Percentiles rank a stretch among this genome's conserved stretches.
Conservation (phyloP, 257 asterid genomes). For the Gentiana dahurica region DNA sequence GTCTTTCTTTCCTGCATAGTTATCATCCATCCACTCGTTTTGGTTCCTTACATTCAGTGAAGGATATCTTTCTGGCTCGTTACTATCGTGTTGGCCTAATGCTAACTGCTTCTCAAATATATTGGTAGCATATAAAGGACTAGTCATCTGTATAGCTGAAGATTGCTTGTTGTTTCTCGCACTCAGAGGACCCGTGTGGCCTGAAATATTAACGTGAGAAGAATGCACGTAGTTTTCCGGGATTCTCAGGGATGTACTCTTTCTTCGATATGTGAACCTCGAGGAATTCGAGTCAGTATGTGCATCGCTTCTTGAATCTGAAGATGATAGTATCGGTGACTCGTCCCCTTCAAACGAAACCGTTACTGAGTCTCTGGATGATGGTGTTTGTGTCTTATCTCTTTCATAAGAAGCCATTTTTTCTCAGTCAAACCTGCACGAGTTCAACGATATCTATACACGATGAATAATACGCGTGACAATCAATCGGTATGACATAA, state of each 20-base stretch:
- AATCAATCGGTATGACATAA: too few relatives aligned
- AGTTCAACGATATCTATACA: not conserved
- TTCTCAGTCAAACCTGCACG: slow-evolving; percentile 15
- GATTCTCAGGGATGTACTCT: slow-evolving; percentile 70
- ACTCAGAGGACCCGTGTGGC: slow-evolving; percentile 65
- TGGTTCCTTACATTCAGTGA: slow-evolving; percentile 23
- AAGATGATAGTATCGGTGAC: slow-evolving; percentile 51
- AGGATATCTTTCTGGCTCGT: slow-evolving; percentile 44
- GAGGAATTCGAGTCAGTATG: slow-evolving; percentile 22
- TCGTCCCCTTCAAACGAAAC: slow-evolving; percentile 51
- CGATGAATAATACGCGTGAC: too few relatives aligned
- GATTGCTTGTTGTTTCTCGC: slow-evolving; percentile 28
- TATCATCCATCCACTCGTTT: slow-evolving; percentile 34
- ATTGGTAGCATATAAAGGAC: slow-evolving; percentile 38
- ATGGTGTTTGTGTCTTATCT: slow-evolving; percentile 63
- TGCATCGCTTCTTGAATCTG: slow-evolving; percentile 34
- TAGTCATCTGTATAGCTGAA: slow-evolving; percentile 41
- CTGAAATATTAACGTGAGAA: slow-evolving; percentile 31
- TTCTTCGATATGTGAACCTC: slow-evolving; percentile 30
- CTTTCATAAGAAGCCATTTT: slow-evolving; percentile 59
- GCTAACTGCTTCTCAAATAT: slow-evolving; percentile 29
- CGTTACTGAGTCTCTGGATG: slow-evolving; percentile 27
- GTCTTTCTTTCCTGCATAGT: slow-evolving; percentile 43
- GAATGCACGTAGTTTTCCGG: slow-evolving; percentile 39
- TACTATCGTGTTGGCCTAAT: slow-evolving; percentile 17